These are phyloP conservation scores for Brassica napus DNA, from an alignment of 345 rosid genomes.

Conservation along the genomic window Da-Ae NC_063446.1:68786501-68787000, in stretches of 20 bases:
- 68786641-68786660: conserved; percentile 95
- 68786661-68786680: conserved; percentile 71
- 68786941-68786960: conserved; percentile 71
- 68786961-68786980: conserved; percentile 86
- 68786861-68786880: conserved; percentile 72
- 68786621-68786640: conserved; percentile 93
- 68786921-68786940: conserved; percentile 90
- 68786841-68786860: conserved; percentile 57
- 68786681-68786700: conserved; percentile 52
- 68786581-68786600: conserved; percentile 89
- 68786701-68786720: conserved; percentile 69
- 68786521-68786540: conserved; percentile 85
- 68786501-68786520: conserved; percentile 76
- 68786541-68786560: conserved; percentile 90
- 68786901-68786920: conserved; percentile 77
- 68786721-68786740: conserved; percentile 83
- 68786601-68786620: conserved; percentile 85
- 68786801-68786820: conserved; percentile 71
- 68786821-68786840: conserved; percentile 71
- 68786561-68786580: conserved; percentile 81
- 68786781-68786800: conserved; percentile 92
- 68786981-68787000: conserved; percentile 14
- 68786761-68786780: conserved; percentile 87
- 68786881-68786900: conserved; percentile 91
- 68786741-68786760: conserved; percentile 71